phyloP scores from a whole-genome alignment of 176 grass and related monocot species.

The Neostapfia colusana region DNA sequence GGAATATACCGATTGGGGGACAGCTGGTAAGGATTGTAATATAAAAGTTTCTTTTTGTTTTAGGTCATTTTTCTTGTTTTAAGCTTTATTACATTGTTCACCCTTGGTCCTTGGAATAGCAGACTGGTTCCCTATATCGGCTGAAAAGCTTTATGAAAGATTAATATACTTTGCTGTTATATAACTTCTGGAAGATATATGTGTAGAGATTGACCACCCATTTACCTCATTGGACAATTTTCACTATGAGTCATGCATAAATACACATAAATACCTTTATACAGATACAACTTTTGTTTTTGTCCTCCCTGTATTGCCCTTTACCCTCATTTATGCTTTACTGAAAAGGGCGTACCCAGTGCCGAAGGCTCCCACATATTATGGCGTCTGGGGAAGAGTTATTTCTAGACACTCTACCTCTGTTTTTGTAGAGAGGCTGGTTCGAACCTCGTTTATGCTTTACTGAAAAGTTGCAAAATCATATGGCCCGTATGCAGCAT shows the following conservation, averaged over 20 bases:
- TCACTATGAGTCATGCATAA: neutral
- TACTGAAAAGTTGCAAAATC: neutral
- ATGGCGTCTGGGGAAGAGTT: too few relatives aligned
- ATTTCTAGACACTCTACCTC: too few relatives aligned
- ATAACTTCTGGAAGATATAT: slow-evolving; percentile 21
- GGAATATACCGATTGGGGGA: slow-evolving; percentile 91
- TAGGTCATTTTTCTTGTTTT: neutral
- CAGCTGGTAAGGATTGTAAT: slow-evolving; percentile 64
- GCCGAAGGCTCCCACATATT: too few relatives aligned
- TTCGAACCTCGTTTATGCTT: too few relatives aligned
- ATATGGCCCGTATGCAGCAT: neutral
- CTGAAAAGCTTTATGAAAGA: slow-evolving; percentile 12
- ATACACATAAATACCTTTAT: neutral
- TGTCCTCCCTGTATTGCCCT: neutral
- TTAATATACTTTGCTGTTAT: neutral
- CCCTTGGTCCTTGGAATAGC: slow-evolving; percentile 20
- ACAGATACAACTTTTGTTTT: neutral
- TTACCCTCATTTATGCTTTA: neutral
- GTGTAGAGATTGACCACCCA: neutral
- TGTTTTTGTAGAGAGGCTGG: too few relatives aligned
- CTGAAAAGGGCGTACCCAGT: too few relatives aligned
- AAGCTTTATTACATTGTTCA: slow-evolving; percentile 9
- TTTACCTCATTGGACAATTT: slow-evolving; percentile 18
- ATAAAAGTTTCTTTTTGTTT: slow-evolving; percentile 23
- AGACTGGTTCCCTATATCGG: neutral